These are phyloP conservation scores for Diaporthe sp. DNA, from an alignment of 2,329 filamentous ascomycete species.

Conservation along the genomic window DNA sequence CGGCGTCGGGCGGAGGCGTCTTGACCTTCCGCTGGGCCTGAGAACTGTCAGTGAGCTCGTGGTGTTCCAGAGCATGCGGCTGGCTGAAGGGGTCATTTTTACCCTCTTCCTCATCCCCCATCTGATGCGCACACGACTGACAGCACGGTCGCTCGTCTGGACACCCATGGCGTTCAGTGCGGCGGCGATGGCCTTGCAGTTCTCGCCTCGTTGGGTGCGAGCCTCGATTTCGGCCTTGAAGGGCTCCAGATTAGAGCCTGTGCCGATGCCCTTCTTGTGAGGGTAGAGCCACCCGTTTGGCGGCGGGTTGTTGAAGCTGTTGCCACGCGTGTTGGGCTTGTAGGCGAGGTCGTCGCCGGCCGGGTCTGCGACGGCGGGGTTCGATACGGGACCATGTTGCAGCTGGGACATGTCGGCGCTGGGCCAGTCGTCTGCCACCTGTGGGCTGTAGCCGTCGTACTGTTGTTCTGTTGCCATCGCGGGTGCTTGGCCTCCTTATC, in stretches of 20 bases:
- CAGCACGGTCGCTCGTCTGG: conserved; percentile 42
- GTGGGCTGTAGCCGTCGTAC: not conserved
- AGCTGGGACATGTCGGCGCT: not conserved
- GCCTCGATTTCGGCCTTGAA: conserved; percentile 42
- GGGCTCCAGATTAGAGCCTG: conserved; percentile 38
- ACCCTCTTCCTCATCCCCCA: conserved; percentile 44
- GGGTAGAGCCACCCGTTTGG: conserved; percentile 37
- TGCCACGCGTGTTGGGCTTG: conserved; percentile 1
- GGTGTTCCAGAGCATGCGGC: accelerated
- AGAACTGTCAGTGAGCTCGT: not conserved
- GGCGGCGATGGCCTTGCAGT: conserved; percentile 43
- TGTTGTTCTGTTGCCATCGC: conserved; percentile 24
- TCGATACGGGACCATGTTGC: not conserved
- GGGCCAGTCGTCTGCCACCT: not conserved
- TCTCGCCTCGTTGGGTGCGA: conserved; percentile 42
- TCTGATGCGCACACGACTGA: conserved; percentile 42
- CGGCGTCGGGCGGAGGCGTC: conserved; percentile 41
- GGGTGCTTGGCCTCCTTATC: not conserved
- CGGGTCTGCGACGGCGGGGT: not conserved
- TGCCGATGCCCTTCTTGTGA: conserved; percentile 39
- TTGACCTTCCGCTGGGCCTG: conserved; percentile 42
- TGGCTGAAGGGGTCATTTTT: not conserved
- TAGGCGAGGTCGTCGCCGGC: conserved; percentile 31
- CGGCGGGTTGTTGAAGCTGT: conserved; percentile 35
- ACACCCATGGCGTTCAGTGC: conserved; percentile 41